Percentiles rank a stretch among this genome's conserved stretches.
phyloP scores from a whole-genome alignment of 169 alveolate species.

The Cryptosporidium muris region DNA sequence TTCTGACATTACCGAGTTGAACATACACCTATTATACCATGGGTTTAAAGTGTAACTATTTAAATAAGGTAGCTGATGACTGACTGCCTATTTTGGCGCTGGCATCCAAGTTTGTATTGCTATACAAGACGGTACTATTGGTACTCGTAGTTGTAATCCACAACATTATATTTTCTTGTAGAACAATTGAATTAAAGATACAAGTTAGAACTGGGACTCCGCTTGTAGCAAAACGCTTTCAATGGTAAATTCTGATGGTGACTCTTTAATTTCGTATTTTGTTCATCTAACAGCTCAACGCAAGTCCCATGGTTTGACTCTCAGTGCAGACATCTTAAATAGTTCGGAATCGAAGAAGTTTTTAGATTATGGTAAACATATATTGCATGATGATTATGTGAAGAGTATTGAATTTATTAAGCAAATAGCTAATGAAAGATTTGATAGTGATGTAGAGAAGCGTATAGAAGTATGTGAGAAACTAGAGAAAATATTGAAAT shows the following conservation, averaged over 20 bases:
- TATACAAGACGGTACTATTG: too few species aligned
- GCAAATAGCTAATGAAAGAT: constrained; percentile 25
- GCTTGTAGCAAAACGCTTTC: too few species aligned
- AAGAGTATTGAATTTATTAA: constrained; percentile 14
- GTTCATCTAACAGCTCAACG: constrained; percentile 52
- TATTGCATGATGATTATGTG: constrained; percentile 20
- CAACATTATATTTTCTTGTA: too few species aligned
- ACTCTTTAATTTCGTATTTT: neutral
- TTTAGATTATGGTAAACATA: constrained; percentile 5
- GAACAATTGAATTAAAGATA: too few species aligned
- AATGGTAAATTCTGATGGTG: neutral
- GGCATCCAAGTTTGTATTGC: too few species aligned
- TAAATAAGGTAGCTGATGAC: too few species aligned
- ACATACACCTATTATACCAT: too few species aligned
- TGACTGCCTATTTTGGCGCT: too few species aligned
- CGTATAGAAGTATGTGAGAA: constrained; percentile 11
- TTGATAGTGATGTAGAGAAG: constrained; percentile 27
- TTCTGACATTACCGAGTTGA: too few species aligned
- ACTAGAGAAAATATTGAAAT: constrained; percentile 35
- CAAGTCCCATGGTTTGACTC: constrained; percentile 15
- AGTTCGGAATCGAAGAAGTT: neutral
- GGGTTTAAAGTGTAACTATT: too few species aligned
- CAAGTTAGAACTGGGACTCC: too few species aligned
- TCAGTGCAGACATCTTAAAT: neutral
- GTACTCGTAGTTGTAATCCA: too few species aligned